Percentiles rank a stretch among this genome's conserved stretches.
phyloP scores from a whole-genome alignment of 1,139 yeast genomes.

The Scheffersomyces cryptocercus region DNA sequence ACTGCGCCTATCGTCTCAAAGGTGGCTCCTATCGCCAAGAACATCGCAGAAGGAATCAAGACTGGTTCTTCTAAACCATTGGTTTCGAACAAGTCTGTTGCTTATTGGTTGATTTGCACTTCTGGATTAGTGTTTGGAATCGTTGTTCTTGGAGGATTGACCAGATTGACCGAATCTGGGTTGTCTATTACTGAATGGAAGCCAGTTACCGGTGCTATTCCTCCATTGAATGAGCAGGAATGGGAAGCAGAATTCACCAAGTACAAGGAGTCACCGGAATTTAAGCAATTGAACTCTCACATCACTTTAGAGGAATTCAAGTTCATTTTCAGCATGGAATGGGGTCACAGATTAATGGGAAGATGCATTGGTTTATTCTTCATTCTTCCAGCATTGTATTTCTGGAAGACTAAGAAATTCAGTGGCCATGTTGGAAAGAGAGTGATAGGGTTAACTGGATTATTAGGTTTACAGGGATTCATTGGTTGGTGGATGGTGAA shows the following conservation, averaged over 20 bases:
- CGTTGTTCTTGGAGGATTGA: constrained; percentile 94
- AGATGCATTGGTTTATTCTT: constrained; percentile 84
- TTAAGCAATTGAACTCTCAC: constrained; percentile 82
- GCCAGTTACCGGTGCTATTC: constrained; percentile 93
- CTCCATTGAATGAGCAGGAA: constrained; percentile 75
- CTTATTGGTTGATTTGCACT: constrained; percentile 89
- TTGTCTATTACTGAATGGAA: constrained; percentile 97
- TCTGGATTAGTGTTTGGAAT: constrained; percentile 92
- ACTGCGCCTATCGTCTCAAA: background rate
- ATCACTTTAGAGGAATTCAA: constrained; percentile 92
- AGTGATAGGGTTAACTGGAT: constrained; percentile 67
- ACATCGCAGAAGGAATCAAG: constrained; percentile 3
- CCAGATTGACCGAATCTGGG: constrained; percentile 94
- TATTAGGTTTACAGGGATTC: constrained; percentile 90
- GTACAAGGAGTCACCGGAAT: constrained; percentile 88
- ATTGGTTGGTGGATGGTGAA: constrained; percentile 99
- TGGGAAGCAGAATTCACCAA: constrained; percentile 86
- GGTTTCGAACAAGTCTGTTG: constrained; percentile 56
- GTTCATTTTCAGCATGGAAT: constrained; percentile 95
- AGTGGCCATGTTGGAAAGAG: constrained; percentile 68
- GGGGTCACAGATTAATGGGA: constrained; percentile 94
- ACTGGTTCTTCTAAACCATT: constrained; percentile 11
- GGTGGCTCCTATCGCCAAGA: constrained; percentile 1
- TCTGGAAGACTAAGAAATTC: constrained; percentile 66
- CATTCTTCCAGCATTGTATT: constrained; percentile 82